Evolutionary conservation across 352 stramenopile species (phyloP), one percentile per base, ranked within the genome.

Genomic region (Thraustochytrium sp.): DNA sequence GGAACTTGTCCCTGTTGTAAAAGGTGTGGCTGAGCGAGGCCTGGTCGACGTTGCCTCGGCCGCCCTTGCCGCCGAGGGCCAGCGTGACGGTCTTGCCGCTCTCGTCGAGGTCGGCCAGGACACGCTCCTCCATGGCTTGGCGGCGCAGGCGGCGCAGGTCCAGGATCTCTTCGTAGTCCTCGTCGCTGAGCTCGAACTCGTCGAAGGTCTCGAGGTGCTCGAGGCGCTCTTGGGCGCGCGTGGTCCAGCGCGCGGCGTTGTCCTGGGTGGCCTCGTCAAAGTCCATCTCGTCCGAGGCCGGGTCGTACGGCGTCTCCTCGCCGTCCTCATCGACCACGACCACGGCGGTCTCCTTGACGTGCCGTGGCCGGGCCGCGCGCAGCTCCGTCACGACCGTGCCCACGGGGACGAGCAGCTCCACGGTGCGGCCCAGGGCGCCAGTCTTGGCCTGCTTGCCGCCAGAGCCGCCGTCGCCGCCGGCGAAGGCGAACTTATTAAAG

Each of bases 21-120:
- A 86, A 78, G 11, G 49, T 65, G 54, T 68, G 46, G 5, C 4
- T 46, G 2, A 77, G 63, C 29, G 37, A 34, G 23, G 77, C 46
- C 3, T 53, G 34, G 2, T 46, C 34, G 0, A 38, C 16, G 75
- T 95, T 96, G 9, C 92, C 92, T 0, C 94, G 86, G 11, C 92
- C 92, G 31, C 91, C 91, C 40, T 93, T 94, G 77, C 92, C 92
- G 31, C 92, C 92, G 18, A 88, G 90, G 2, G 92, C 92, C 13
- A 80, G 48, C 11, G 94, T 75, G 0, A 95, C 54, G 51, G 78
- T 65, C 54, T 94, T 83, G 8, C 88, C 90, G 64, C 92, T 49
- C 26, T 85, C 75, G 36, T 86, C 85, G 26, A 95, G 83, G 86
- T 95, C 91, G 3, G 90, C 91, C 31, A 90, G 38, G 46, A 77